Evolutionary conservation across 306 rosid genomes (phyloP).

Genomic region (Gleditsia sinensis): DNA sequence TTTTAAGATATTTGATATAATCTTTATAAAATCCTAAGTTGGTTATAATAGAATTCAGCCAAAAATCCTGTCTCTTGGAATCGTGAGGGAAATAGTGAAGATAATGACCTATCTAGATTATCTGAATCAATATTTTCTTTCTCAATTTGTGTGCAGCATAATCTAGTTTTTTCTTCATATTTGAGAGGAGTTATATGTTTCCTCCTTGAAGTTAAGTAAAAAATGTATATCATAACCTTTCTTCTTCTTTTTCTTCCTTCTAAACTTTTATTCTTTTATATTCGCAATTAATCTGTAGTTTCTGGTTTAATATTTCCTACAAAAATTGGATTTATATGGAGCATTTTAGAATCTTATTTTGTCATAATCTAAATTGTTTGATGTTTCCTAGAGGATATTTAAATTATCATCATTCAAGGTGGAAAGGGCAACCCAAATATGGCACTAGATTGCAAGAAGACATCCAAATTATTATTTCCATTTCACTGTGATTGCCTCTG

Average conservation of each 20-base stretch:
- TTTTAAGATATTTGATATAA: too few species aligned
- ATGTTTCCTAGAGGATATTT: conserved; percentile 41
- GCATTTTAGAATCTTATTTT: conserved; percentile 64
- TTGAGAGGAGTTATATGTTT: background rate
- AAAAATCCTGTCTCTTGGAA: too few species aligned
- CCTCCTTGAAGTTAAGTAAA: background rate
- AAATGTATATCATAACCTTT: background rate
- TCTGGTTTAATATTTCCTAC: background rate
- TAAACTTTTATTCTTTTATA: background rate
- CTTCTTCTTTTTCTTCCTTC: background rate
- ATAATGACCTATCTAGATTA: too few species aligned
- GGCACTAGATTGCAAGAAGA: conserved; percentile 9
- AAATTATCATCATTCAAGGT: conserved; percentile 24
- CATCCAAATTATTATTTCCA: too few species aligned
- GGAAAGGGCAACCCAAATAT: background rate
- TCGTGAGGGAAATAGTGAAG: too few species aligned
- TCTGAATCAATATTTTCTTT: background rate
- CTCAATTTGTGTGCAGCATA: background rate
- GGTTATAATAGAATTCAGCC: too few species aligned
- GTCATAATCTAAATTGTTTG: conserved; percentile 61
- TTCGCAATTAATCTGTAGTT: background rate
- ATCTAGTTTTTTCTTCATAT: background rate
- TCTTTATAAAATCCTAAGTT: too few species aligned
- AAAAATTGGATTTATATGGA: conserved; percentile 25
- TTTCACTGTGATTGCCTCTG: too few species aligned